Evolutionary conservation across 768 basidiomycete genomes (phyloP).

Genomic region (Boletus fagicola): DNA sequence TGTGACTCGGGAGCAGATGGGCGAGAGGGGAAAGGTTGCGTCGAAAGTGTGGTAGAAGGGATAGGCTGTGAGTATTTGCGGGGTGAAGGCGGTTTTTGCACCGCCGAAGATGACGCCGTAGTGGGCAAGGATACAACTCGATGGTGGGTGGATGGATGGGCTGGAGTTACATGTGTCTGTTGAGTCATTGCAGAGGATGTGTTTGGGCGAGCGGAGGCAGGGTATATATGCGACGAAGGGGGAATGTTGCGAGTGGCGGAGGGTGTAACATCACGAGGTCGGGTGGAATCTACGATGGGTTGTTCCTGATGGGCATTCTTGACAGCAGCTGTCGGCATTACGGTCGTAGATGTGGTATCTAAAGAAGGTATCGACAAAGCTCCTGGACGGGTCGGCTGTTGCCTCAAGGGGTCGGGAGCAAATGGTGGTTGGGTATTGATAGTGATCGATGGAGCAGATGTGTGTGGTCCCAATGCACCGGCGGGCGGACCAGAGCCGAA

Average conservation of each 20-base stretch:
- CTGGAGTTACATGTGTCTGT: constrained; percentile 22
- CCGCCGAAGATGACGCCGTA: constrained; percentile 14
- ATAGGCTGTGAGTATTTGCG: constrained; percentile 31
- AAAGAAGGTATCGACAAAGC: constrained; percentile 13
- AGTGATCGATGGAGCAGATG: constrained; percentile 1
- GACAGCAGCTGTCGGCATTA: constrained; percentile 12
- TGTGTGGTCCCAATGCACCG: constrained; percentile 11
- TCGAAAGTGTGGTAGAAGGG: constrained; percentile 22
- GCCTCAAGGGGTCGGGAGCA: constrained; percentile 18
- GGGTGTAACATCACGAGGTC: constrained; percentile 22
- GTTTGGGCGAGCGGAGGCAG: constrained; percentile 23
- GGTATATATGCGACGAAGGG: constrained; percentile 24
- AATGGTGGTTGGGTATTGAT: constrained; percentile 11
- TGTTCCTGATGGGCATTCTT: constrained; percentile 25
- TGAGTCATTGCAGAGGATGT: constrained; percentile 18
- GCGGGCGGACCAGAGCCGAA: constrained; percentile 1
- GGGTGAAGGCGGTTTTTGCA: constrained; percentile 28
- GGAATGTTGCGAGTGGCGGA: constrained; percentile 19
- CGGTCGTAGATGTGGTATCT: constrained; percentile 10
- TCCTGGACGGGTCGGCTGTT: constrained; percentile 22
- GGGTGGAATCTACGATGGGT: constrained; percentile 19
- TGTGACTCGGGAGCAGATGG: constrained; percentile 19
- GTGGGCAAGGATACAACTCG: constrained; percentile 39
- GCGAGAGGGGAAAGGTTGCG: constrained; percentile 32
- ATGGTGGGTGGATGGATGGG: constrained; percentile 30